A percentile compares a stretch with the other conserved stretches of the same genome.
phyloP scores from a whole-genome alignment of 495 filamentous ascomycete genomes.

The Parachaetomium inaequale region DNA sequence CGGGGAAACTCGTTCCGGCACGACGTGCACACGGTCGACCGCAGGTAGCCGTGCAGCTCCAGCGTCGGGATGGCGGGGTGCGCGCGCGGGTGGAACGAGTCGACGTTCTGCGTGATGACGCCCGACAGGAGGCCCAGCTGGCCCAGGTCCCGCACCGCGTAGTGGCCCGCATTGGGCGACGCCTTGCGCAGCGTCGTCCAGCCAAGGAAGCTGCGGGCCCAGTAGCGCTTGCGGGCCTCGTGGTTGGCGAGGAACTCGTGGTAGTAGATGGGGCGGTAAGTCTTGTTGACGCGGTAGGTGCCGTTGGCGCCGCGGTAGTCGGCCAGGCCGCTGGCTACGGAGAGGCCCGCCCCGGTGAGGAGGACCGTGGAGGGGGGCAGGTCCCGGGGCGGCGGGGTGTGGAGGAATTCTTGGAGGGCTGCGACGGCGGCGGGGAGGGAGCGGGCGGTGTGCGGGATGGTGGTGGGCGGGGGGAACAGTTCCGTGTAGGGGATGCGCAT shows the following conservation, averaged over 20 bases:
- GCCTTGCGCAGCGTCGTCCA: conserved; percentile 78
- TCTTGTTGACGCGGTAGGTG: conserved; percentile 86
- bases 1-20: conserved; percentile 66
- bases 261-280: conserved; percentile 88
- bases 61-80: conserved; percentile 73
- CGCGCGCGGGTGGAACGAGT: conserved; percentile 79
- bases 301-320: conserved; percentile 90
- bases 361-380: conserved; percentile 57
- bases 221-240: conserved; percentile 89
- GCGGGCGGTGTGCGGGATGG: conserved; percentile 65
- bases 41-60: conserved; percentile 87
- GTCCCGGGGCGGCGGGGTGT: conserved; percentile 49
- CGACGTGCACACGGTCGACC: conserved; percentile 75
- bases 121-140: conserved; percentile 65
- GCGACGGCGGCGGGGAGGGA: conserved; percentile 70
- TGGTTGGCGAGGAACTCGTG: conserved; percentile 80
- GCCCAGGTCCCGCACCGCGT: conserved; percentile 67
- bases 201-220: conserved; percentile 90
- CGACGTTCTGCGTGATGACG: conserved; percentile 94
- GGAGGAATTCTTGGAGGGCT: conserved; percentile 71
- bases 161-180: conserved; percentile 74
- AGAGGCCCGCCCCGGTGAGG: conserved; percentile 88
- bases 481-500: conserved; percentile 91
- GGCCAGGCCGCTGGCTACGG: conserved; percentile 85
- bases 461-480: conserved; percentile 71